These are phyloP conservation scores for Chlorella variabilis DNA, from an alignment of 163 green algal species.

Conservation along the genomic window DNA sequence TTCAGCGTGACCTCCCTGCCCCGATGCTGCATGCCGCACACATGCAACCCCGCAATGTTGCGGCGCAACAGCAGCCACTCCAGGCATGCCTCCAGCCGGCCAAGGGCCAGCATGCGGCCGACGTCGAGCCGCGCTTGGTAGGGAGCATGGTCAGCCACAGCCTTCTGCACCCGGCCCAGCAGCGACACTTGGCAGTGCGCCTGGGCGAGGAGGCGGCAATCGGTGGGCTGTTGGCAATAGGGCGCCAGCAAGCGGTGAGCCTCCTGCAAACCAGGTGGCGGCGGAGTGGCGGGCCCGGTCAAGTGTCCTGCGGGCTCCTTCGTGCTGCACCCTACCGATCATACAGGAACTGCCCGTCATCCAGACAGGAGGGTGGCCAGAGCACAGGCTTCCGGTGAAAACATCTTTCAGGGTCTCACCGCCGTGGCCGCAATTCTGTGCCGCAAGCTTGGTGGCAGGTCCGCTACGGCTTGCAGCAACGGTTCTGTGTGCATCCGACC, in stretches of 20 bases:
- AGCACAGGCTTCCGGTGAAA: too few relatives aligned
- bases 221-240: not conserved
- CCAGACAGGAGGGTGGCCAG: too few relatives aligned
- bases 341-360: too few relatives aligned
- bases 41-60: not conserved
- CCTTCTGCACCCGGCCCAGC: not conserved
- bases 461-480: too few relatives aligned
- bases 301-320: too few relatives aligned
- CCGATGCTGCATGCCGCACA: not conserved
- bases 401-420: too few relatives aligned
- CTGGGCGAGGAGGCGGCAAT: not conserved
- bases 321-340: too few relatives aligned
- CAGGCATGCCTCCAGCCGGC: not conserved
- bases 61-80: not conserved
- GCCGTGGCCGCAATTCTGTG: too few relatives aligned
- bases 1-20: too few relatives aligned
- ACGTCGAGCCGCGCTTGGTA: not conserved
- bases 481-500: too few relatives aligned
- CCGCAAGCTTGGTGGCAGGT: too few relatives aligned
- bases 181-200: not conserved
- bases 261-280: not conserved
- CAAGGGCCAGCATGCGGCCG: not conserved
- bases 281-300: too few relatives aligned
- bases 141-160: not conserved
- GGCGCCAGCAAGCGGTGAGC: not conserved